Base-by-base conservation (phyloP, 2,329 filamentous ascomycete species). In the Fusarium phyllophilum region DNA sequence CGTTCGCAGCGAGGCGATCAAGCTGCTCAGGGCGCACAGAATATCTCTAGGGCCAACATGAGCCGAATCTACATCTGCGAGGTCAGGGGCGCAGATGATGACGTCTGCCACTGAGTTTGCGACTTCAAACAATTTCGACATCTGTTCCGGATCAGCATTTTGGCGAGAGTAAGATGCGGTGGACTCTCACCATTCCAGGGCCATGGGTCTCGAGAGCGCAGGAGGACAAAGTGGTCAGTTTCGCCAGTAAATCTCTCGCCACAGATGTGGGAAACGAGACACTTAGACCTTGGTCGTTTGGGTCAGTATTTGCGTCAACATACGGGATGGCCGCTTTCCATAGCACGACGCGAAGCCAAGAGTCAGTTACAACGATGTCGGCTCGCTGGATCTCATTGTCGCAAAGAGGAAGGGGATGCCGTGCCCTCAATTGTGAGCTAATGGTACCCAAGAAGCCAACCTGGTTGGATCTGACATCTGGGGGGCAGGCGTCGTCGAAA, bases 101-200 rank as follows among this genome's bases (percentile, higher is more conserved):
- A 71, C 62, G 17, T 71, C 68, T 8, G 68, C 68, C 9, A 71
- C 61, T 1, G 68, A 71, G 55, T 55, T 72, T 29, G 68, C 68
- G 17, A 71, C 68, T n/a, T 71, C 68, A 33, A 71, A 71, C 11
- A 71, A 5, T 41, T 71, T 71, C 7, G 68, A 62, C 45, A 70
- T 63, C 68, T 70, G 6, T 6, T 33, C 22, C 2, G 9, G 24
- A 36, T 38, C 15, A 66, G 20, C 33, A 52, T 45, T 26, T 17
- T 31, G 14, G 11, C 26, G 17, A 12, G 13, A 14, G 8, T 5
- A 7, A 8, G 15, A 29, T 15, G 8, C 3, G 29, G 1, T 5
- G 15, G 4, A 5, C 8, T 12, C 34, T 36, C 22, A 66, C 68
- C 68, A 70, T 70, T 31, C 68, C 68, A 1, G 68, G 68, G 8